Percentiles rank a stretch among this genome's conserved stretches.
Conservation (phyloP, 805 yeast species). For the Candida nonsorbophila region DNA sequence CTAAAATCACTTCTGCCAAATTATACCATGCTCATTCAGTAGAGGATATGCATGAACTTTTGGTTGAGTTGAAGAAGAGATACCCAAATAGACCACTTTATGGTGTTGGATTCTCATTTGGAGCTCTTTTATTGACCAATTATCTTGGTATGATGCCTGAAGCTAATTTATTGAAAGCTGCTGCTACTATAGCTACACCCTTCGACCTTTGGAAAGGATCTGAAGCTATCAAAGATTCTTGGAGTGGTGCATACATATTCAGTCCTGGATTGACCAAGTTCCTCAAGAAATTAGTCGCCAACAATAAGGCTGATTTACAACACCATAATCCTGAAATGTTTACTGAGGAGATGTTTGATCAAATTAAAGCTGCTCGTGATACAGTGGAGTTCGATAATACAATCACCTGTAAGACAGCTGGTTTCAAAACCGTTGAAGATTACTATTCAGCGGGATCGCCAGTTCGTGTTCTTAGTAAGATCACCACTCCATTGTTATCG, state of each 20-base stretch:
- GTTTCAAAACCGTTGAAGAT: slow-evolving; percentile 56
- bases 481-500: slow-evolving; percentile 60
- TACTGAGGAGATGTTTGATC: slow-evolving; percentile 15
- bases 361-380: slow-evolving; percentile 16
- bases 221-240: slow-evolving; percentile 31
- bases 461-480: slow-evolving; percentile 40
- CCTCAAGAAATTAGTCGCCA: slow-evolving; percentile 25
- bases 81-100: slow-evolving; percentile 62
- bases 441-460: slow-evolving; percentile 67
- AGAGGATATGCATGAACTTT: slow-evolving; percentile 56
- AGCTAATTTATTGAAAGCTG: slow-evolving; percentile 37
- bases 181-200: slow-evolving; percentile 57
- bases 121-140: slow-evolving; percentile 67
- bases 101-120: slow-evolving; percentile 76
- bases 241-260: slow-evolving; percentile 29
- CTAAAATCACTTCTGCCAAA: slow-evolving; percentile 62
- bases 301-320: slow-evolving; percentile 28
- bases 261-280: slow-evolving; percentile 27
- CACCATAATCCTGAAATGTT: slow-evolving; percentile 20
- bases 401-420: slow-evolving; percentile 63
- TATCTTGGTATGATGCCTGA: slow-evolving; percentile 64
- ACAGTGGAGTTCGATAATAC: slow-evolving; percentile 58
- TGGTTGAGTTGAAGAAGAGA: slow-evolving; percentile 42
- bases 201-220: slow-evolving; percentile 65
- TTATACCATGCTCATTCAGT: slow-evolving; percentile 70